Percentiles rank a stretch among this genome's conserved stretches.
These are phyloP conservation scores for Triangularia verruculosa DNA, from an alignment of 2,329 filamentous ascomycete genomes.

Conservation along the genomic window DNA sequence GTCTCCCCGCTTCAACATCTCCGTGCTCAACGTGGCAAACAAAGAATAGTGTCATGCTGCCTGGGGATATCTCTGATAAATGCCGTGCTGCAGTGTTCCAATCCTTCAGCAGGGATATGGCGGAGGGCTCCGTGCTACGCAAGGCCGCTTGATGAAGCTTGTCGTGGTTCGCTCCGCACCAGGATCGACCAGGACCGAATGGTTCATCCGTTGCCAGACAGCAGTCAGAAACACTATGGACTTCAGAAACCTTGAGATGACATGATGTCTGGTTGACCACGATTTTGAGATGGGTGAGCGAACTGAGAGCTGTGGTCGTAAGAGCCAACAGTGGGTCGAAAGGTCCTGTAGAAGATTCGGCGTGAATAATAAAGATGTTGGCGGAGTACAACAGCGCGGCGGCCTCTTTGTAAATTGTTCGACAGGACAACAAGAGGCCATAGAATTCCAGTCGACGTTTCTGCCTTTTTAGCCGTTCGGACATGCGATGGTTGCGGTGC, in stretches of 20 bases:
- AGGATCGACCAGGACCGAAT: not conserved
- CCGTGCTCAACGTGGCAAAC: slow-evolving; percentile 15
- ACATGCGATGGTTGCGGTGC: not conserved
- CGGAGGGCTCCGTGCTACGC: not conserved
- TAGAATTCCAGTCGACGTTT: not conserved
- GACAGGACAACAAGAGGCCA: not conserved
- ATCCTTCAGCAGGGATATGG: not conserved
- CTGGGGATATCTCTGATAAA: not conserved
- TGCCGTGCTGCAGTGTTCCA: not conserved
- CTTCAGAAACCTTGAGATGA: not conserved
- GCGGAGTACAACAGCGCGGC: not conserved
- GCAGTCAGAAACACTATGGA: not conserved
- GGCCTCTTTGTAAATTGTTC: not conserved
- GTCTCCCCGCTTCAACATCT: not conserved
- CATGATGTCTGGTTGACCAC: not conserved
- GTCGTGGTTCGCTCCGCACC: not conserved
- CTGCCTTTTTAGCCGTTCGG: not conserved
- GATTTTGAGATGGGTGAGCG: not conserved
- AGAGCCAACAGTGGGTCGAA: not conserved
- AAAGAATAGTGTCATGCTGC: slow-evolving; percentile 5
- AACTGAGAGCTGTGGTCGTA: not conserved
- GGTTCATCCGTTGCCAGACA: not conserved
- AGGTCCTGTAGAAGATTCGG: not conserved
- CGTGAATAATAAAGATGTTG: not conserved
- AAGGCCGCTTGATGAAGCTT: not conserved